Evolutionary conservation across 2,329 filamentous ascomycete species (phyloP).

Genomic region (Colletotrichum siamense): DNA sequence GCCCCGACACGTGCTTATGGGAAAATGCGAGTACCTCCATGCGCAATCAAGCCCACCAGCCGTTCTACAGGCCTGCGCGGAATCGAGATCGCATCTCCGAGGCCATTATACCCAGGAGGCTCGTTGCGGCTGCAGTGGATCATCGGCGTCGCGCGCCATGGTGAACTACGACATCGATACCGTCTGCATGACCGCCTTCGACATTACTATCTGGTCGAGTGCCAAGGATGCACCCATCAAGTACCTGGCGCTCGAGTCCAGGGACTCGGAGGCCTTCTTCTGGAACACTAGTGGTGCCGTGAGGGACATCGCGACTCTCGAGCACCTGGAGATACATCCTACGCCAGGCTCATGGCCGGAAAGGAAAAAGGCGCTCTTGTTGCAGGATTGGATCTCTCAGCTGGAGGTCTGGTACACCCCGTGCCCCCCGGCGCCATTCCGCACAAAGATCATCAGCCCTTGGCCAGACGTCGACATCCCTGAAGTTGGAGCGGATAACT

Average conservation of each 20-base stretch:
- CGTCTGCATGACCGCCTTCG: neutral
- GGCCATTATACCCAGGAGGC: neutral
- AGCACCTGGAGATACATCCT: conserved; percentile 1
- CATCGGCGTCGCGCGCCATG: neutral
- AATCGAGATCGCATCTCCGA: neutral
- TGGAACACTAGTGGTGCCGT: neutral
- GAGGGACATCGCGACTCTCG: neutral
- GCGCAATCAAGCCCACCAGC: neutral
- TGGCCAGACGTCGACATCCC: neutral
- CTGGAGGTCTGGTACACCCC: neutral
- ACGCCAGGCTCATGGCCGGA: neutral
- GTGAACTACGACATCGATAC: conserved; percentile 3
- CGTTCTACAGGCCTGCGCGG: neutral
- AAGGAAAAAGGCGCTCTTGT: neutral
- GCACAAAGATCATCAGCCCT: neutral
- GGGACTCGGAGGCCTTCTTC: conserved; percentile 1
- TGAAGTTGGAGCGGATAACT: neutral
- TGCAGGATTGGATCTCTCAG: neutral
- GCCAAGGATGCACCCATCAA: neutral
- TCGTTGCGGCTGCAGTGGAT: neutral
- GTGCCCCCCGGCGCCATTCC: neutral
- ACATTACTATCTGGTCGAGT: neutral
- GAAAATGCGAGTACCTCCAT: neutral
- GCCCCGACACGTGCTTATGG: neutral
- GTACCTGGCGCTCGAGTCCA: neutral